Evolutionary conservation across 2,329 filamentous ascomycete species (phyloP), one percentile per base, ranked within the genome.

Genomic region (Talaromyces sp.): DNA sequence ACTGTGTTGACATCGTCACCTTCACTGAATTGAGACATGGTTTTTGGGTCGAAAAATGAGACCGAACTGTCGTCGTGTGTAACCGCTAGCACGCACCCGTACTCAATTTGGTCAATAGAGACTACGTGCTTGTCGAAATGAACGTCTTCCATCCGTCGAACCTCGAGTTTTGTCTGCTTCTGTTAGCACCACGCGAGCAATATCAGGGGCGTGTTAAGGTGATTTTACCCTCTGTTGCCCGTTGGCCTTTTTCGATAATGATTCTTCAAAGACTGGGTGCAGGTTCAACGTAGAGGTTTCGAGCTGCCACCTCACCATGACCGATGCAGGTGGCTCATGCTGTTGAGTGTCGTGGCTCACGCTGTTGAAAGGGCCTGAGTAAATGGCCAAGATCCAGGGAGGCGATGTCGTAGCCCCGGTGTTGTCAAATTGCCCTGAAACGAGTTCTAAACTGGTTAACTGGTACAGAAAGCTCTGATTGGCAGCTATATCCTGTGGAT

Each of bases 251-350:
- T 88, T 85, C 48, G 83, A 82, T 7, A 86, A 85, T 28, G 95
- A 81, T 68, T 93, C 88, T 67, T 92, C 89, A 72, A 96, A 93
- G 12, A 88, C 89, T 1, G 88, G 78, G 71, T 95, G 90, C 7
- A 96, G 78, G 9, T 79, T 81, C 66, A 88, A 86, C n/a, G 83
- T 77, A 55, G 85, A 82, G 35, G 90, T 86, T 35, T 84, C 82
- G 9, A 93, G 73, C 68, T 95, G 88, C 93, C 93, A 98, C 65
- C 89, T 85, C 66, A 92, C 88, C 65, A 98, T 82, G 44, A 93
- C 84, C 67, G 88, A 96, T 68, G 89, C 86, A 0, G 85, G 60
- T 28, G 58, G 80, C 35, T 87, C 85, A 66, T 88, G 86, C 46
- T 83, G 82, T 60, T 84, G 87, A 33, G 87, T 82, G 33, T 82